Base-by-base conservation (phyloP, 768 basidiomycete species). In the Leccinellum albellum region DNA sequence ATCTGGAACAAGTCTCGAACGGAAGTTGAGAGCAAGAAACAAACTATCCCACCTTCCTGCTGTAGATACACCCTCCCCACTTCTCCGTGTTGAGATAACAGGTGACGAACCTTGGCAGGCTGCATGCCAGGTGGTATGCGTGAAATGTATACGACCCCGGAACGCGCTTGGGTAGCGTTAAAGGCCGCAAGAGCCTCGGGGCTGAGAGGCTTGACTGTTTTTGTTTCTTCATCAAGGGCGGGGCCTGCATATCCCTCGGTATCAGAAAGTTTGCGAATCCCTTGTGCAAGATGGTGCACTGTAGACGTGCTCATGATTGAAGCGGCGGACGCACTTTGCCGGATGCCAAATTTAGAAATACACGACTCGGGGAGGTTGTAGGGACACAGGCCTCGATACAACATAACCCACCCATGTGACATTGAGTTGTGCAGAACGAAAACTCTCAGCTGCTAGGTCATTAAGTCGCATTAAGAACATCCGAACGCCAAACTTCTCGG, bases 101-200 rank as follows among this genome's bases (percentile, higher is more conserved):
- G 78, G 74, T 98, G 93, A 56, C 94, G 87, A 35, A 98, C 91
- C 73, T 98, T 98, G 10, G 90, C 81, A 28, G 97, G 97, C 21
- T 89, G 91, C 97, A 99, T 98, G 2, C 94, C 96, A 14, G 97
- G 97, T 3, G 97, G 97, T 66, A 98, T 89, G 31, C 97, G 82
- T 15, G 94, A 97, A 44, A 99, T 92, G 72, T 98, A 99, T 50
- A 98, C 76, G 51, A 98, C 85, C 0, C 95, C 95, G 20, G 94
- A 85, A 40, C 80, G 79, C 31, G 88, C 83, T 67, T 89, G 88
- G 2, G 83, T 84, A 29, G 81, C 81, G 64, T 87, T 84, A 74
- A 87, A 94, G 20, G 80, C 83, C 45, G 85, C 87, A 48, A 94
- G 77, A 7, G 86, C 88, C 69, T 91, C 88, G 6, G 80, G 77